A percentile compares a stretch with the other conserved stretches of the same genome.
Evolutionary conservation across 1,284 basidiomycete genomes (phyloP).

Genomic region (Leccinum discolor): DNA sequence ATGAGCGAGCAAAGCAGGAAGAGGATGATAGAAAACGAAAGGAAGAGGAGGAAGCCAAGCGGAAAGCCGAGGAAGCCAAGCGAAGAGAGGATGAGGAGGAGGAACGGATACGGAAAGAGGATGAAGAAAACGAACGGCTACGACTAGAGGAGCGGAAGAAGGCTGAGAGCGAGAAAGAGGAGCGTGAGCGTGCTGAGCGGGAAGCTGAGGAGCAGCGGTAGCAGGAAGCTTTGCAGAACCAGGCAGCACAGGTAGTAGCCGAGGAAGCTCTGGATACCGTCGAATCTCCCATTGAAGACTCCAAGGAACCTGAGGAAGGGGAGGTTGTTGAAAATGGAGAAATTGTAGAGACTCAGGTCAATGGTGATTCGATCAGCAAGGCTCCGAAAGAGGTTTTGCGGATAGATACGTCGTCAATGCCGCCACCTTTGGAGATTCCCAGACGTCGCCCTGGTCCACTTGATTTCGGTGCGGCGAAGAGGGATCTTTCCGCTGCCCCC

Average conservation of each 20-base stretch:
- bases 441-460: not conserved
- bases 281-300: too few species aligned
- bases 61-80: slow-evolving; percentile 32
- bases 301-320: too few species aligned
- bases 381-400: too few species aligned
- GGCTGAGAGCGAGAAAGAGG: slow-evolving; percentile 16
- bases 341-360: too few species aligned
- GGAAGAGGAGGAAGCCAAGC: slow-evolving; percentile 34
- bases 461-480: not conserved
- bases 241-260: too few species aligned
- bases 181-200: too few species aligned
- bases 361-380: too few species aligned
- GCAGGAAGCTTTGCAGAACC: too few species aligned
- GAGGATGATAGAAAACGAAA: slow-evolving; percentile 40
- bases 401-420: slow-evolving; percentile 48
- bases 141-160: slow-evolving; percentile 32
- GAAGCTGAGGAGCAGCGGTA: too few species aligned
- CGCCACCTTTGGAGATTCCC: slow-evolving; percentile 34
- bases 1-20: slow-evolving; percentile 33
- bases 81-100: slow-evolving; percentile 37
- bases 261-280: too few species aligned
- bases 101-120: slow-evolving; percentile 31
- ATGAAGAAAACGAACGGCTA: too few species aligned
- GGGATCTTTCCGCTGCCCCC: slow-evolving; percentile 23
- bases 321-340: too few species aligned